Evolutionary conservation across 148 eudicot species (phyloP), one percentile per base, ranked within the genome.

Genomic region (Rhododendron ferrugineum): DNA sequence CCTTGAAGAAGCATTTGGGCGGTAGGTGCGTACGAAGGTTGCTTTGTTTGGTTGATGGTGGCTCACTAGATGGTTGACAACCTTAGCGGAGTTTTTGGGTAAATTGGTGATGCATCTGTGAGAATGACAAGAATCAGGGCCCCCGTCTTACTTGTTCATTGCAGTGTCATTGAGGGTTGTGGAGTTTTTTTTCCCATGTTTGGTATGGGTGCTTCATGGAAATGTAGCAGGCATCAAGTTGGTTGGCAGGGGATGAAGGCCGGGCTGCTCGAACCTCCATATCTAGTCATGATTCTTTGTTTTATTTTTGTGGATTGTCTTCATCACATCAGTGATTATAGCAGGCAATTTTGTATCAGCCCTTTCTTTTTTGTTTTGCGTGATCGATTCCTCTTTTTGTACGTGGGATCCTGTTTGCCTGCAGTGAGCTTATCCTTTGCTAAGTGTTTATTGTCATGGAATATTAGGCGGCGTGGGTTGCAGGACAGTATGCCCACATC

Each of bases 391-490:
- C 72, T n/a, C 32, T n/a, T 64, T 64, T 64, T 64, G 72, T 64
- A 26, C 15, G 30, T 49, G 62, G 26, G 9, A 26, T 30, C 46
- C 54, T 75, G 44, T 50, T 40, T 66, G 74, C 56, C n/a, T 14
- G 36, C 3, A 77, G 30, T 81, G 28, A 37, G 49, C 40, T 37
- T 28, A 47, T 68, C 11, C 40, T 82, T 50, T 86, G 62, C 32
- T 49, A 36, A 77, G 11, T 62, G 23, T 26, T 75, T 73, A 26
- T 22, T 78, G 77, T 46, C 74, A 52, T 86, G 84, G 66, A 80
- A 85, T 86, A 62, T 82, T 87, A 97, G 99, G 99, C 98, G 9
- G 98, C 99, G 15, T 97, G 99, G 99, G 99, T 97, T 93, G 98
- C 99, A 36, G 99, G 99, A 86, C 98, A 97, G 84, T 97, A 97